Percentiles rank a stretch among this genome's conserved stretches.
Conservation (phyloP, 345 rosid genomes). For the Salix brachista region DNA sequence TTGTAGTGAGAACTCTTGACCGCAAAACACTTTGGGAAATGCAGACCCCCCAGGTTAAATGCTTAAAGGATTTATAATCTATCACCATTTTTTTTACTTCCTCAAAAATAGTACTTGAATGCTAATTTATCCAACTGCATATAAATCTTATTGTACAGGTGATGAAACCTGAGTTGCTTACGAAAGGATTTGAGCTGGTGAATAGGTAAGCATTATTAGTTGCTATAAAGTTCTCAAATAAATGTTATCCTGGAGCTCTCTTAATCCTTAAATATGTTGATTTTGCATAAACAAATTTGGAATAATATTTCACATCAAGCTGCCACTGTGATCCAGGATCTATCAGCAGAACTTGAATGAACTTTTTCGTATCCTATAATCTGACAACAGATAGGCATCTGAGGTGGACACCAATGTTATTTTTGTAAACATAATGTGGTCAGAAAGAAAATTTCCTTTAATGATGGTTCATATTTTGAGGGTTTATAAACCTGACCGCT, state of each 20-base stretch:
- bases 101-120: not conserved
- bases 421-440: not conserved
- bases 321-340: not conserved
- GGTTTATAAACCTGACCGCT: not conserved
- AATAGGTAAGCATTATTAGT: constrained; percentile 48
- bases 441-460: not conserved
- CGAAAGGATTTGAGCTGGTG: constrained; percentile 79
- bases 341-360: not conserved
- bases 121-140: not conserved
- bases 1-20: constrained; percentile 82
- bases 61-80: not conserved
- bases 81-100: not conserved
- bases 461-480: not conserved
- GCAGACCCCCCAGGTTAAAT: constrained; percentile 91
- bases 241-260: not conserved
- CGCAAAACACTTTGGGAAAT: constrained; percentile 94
- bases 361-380: not conserved
- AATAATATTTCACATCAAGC: no score
- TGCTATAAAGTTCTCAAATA: not conserved
- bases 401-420: not conserved
- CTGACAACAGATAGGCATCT: not conserved
- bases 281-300: not conserved
- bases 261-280: not conserved
- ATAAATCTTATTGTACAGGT: constrained; percentile 41
- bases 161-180: constrained; percentile 72